Base-by-base conservation (phyloP, 2,329 filamentous ascomycete genomes). In the Diaporthe caulivora region DNA sequence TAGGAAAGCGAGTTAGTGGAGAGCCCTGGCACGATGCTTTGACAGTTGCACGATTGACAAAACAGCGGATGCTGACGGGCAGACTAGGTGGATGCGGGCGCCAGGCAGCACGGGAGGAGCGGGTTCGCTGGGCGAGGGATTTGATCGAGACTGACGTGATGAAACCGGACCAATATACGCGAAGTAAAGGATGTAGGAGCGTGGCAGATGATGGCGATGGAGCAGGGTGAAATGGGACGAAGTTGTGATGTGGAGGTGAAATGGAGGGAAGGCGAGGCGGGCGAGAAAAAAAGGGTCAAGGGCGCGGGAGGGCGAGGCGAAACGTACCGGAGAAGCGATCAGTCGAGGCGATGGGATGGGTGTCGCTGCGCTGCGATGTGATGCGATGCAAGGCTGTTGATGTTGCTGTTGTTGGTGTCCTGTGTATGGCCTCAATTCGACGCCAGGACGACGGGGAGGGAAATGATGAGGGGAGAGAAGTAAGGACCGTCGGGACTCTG, bases 291-390 rank as follows among this genome's bases (percentile, higher is more conserved):
- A 55, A n/a, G n/a, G 40, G n/a, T 18, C 70, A 11, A 44, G 57
- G n/a, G 24, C 15, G 7, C 17, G 47, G 49, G 44, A 53, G 31
- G 47, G 34, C 24, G 42, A 60, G 37, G 37, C 11, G 37, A 40
- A 40, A 49, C 73, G 64, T 60, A 75, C 71, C 73, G 68, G 54
- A 49, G 29, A 53, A 47, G 51, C 26, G 71, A 75, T 69, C 71
- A 44, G 62, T 53, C 62, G 31, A 53, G 62, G 47, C 47, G 62
- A n/a, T 53, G 31, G 37, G 37, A 31, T 53, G 31, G n/a, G n/a
- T n/a, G n/a, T n/a, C 54, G 42, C 26, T 51, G 71, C 71, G 40
- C 15, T 60, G 54, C 71, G 64, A 31, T 60, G 54, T 64, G 64
- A 31, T 24, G 53, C 68, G 44, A 40, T 58, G 54, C 42, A 44